phyloP scores from a whole-genome alignment of 1,284 basidiomycete genomes.

The Leccinum ponderosum region DNA sequence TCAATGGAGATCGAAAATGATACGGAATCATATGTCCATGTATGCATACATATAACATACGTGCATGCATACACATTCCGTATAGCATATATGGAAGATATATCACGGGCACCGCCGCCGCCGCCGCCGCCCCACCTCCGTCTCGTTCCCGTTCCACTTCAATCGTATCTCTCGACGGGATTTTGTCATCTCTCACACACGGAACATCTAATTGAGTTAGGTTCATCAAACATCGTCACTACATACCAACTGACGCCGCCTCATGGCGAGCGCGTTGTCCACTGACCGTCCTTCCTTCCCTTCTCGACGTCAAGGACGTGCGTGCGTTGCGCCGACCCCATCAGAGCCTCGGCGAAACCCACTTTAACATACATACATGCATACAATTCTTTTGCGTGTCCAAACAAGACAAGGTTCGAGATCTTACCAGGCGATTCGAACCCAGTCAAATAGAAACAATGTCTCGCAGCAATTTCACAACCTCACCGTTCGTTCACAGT shows the following conservation, averaged over 20 bases:
- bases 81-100: not conserved
- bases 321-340: conserved; percentile 12
- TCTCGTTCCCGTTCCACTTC: not conserved
- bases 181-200: conserved; percentile 2
- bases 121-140: not conserved
- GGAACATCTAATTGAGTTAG: conserved; percentile 18
- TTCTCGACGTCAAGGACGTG: not conserved
- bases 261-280: conserved; percentile 31
- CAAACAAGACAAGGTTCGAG: conserved; percentile 15
- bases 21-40: not conserved
- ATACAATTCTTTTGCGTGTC: not conserved
- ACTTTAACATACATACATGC: conserved; percentile 5
- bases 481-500: conserved; percentile 12
- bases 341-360: conserved; percentile 30
- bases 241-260: conserved; percentile 8
- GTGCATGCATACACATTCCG: not conserved
- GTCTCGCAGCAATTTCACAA: conserved; percentile 8
- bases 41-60: not conserved
- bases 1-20: not conserved
- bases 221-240: conserved; percentile 14
- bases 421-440: conserved; percentile 13
- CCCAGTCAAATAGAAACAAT: conserved; percentile 3
- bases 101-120: not conserved
- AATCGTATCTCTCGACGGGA: conserved; percentile 1
- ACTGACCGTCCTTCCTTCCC: conserved; percentile 1